Conservation (phyloP, 805 yeast genomes). For the Zygosaccharomyces siamensis region DNA sequence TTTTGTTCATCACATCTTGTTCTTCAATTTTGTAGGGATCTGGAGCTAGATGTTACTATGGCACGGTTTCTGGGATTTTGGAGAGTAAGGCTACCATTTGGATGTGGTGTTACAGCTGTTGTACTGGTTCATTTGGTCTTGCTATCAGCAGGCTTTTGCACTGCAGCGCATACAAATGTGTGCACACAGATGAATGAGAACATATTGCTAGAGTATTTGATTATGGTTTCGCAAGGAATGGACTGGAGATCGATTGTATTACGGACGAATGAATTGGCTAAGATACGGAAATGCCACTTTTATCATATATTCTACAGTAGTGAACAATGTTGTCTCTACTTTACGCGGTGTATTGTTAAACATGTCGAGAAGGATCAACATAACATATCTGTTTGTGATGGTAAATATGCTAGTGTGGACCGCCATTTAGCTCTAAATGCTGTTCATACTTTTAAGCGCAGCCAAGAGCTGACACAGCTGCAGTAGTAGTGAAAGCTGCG, state of each 20-base stretch:
- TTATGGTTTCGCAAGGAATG: conserved; percentile 1
- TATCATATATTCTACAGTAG: conserved; percentile 4
- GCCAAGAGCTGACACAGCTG: not conserved
- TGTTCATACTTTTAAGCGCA: not conserved
- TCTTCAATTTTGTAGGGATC: conserved; percentile 3
- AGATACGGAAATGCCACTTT: conserved; percentile 1
- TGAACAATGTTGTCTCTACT: conserved; percentile 1
- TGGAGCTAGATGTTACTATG: not conserved
- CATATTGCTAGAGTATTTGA: not conserved
- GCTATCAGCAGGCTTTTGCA: not conserved
- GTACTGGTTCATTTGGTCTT: conserved; percentile 1
- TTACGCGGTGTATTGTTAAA: conserved; percentile 1
- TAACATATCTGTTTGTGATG: conserved; percentile 1
- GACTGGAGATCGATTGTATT: not conserved
- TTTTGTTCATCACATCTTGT: conserved; percentile 5
- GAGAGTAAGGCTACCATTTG: not conserved
- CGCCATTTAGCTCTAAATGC: conserved; percentile 2
- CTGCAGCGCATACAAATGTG: conserved; percentile 2
- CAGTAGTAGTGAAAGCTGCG: no score
- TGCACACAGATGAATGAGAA: conserved; percentile 5
- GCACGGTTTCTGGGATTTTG: not conserved
- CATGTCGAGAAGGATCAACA: conserved; percentile 1
- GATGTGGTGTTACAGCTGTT: not conserved
- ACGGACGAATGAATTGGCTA: conserved; percentile 2
- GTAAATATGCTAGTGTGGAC: not conserved